A percentile compares a stretch with the other conserved stretches of the same genome.
These are phyloP conservation scores for Vitis vinifera DNA, from an alignment of 164 flowering plant genomes.

Conservation along the genomic window ASM3070453v1 NC_081812.1:14668001-14668500, in stretches of 20 bases:
- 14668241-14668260: neutral
- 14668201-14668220: neutral
- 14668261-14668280: neutral
- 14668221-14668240: neutral
- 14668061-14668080: conserved; percentile 98
- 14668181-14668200: neutral
- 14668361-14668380: neutral
- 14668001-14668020: conserved; percentile 42
- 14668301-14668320: neutral
- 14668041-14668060: conserved; percentile 58
- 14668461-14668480: neutral
- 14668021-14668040: conserved; percentile 53
- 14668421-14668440: neutral
- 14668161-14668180: neutral
- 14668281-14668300: neutral
- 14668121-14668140: conserved; percentile 24
- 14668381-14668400: neutral
- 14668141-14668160: neutral
- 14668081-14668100: conserved; percentile 83
- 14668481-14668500: neutral
- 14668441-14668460: neutral
- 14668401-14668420: neutral
- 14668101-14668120: conserved; percentile 83
- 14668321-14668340: conserved; percentile 16
- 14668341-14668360: conserved; percentile 3